Evolutionary conservation across 2,329 filamentous ascomycete genomes (phyloP), one percentile per base, ranked within the genome.

Genomic region (Apiospora rasikravindrae): DNA sequence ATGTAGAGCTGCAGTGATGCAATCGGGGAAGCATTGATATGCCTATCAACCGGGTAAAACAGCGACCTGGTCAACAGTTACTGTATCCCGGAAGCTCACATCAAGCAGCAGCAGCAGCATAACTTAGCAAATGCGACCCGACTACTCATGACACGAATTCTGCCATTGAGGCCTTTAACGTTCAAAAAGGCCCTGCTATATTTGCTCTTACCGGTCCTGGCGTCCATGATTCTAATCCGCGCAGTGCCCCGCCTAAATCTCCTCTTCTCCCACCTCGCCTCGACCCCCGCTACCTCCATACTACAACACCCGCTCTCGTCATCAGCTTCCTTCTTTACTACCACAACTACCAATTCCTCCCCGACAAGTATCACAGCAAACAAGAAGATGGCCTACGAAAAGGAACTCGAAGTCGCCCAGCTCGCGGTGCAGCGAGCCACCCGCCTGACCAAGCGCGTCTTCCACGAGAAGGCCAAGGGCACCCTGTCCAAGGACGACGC

Each of bases 401-500:
- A 90, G 75, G 93, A 95, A 83, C 88, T 93, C 75, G 86, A 91
- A 77, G 87, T 94, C 68, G 93, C 93, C 70, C 89, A 93, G 77
- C 88, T 95, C 40, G 93, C 93, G 69, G 93, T 95, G 44, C 92
- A 94, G 82, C 88, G 93, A 73, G 93, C 93, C 37, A 86, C 90
- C 29, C 86, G 94, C 75, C 88, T 95, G 72, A 95, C 93, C 69
- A 93, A 94, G 82, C 89, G 89, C 74, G 93, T 95, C 80, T 94
- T 93, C 86, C 87, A 95, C 84, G 93, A 96, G 78, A 96, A 96
- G 84, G 93, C 94, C 78, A 98, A 98, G 86, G 96, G 96, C 77
- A 98, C 96, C 66, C 88, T 98, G 69, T 93, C 92, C 82, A 99
- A 99, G 86, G 92, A 94, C 83, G 96, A 99, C 87, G 94, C 94